A percentile compares a stretch with the other conserved stretches of the same genome.
Evolutionary conservation across 1,139 yeast species (phyloP).

Genomic region (Casaregolazyma suthepensis): DNA sequence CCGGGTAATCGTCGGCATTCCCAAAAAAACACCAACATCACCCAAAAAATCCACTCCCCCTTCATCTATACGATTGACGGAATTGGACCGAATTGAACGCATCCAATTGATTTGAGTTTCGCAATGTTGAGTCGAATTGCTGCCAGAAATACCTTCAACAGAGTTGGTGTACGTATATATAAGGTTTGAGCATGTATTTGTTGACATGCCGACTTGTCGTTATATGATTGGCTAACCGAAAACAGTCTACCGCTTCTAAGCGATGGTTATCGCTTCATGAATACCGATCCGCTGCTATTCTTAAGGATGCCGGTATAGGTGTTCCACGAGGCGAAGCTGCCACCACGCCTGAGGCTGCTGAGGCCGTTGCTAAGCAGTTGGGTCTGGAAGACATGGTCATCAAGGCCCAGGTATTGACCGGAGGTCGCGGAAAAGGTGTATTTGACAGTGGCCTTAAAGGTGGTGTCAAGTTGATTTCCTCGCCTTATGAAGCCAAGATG

Average conservation of each 20-base stretch:
- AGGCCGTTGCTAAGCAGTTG: slow-evolving; percentile 60
- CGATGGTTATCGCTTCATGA: slow-evolving; percentile 88
- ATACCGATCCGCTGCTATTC: slow-evolving; percentile 87
- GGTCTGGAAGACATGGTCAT: slow-evolving; percentile 78
- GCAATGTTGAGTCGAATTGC: slow-evolving; percentile 9
- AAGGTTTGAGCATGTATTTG: slow-evolving; percentile 1
- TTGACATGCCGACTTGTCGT: not conserved
- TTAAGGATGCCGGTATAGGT: slow-evolving; percentile 75
- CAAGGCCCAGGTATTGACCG: slow-evolving; percentile 98
- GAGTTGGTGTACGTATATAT: slow-evolving; percentile 5
- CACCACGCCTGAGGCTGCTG: slow-evolving; percentile 83
- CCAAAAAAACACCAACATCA: not conserved
- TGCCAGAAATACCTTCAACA: slow-evolving; percentile 1
- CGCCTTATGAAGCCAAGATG: slow-evolving; percentile 82
- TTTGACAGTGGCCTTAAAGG: slow-evolving; percentile 94
- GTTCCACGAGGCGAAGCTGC: slow-evolving; percentile 93
- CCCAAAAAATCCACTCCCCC: not conserved
- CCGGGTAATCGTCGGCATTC: not conserved
- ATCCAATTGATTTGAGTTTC: not conserved
- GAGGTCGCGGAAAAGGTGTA: slow-evolving; percentile 99
- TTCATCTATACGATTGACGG: not conserved
- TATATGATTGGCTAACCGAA: slow-evolving; percentile 6
- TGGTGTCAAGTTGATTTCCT: slow-evolving; percentile 85
- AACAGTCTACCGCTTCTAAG: slow-evolving; percentile 19
- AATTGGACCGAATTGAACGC: not conserved